phyloP scores from a whole-genome alignment of 768 basidiomycete species.

The Boletus edulis region DNA sequence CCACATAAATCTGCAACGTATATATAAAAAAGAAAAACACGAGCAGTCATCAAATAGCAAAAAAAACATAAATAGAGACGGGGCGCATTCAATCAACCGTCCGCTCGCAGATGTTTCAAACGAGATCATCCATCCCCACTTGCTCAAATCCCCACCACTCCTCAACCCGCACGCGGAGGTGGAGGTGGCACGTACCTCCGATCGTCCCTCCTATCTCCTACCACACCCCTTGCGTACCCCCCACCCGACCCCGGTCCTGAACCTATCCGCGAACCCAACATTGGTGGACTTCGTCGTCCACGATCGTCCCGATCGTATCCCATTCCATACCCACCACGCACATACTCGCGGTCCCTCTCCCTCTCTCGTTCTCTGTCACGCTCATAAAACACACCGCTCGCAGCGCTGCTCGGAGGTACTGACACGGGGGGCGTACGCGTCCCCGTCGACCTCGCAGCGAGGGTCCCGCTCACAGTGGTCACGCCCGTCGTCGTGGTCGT shows the following conservation, averaged over 20 bases:
- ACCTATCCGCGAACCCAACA: constrained; percentile 19
- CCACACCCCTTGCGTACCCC: constrained; percentile 17
- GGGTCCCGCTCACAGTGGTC: background rate
- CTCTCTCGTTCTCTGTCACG: constrained; percentile 1
- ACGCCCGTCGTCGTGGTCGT: constrained; percentile 2
- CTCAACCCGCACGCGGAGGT: constrained; percentile 15
- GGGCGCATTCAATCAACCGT: too few relatives aligned
- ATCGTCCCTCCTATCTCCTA: constrained; percentile 34
- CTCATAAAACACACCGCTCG: constrained; percentile 34
- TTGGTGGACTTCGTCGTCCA: constrained; percentile 28
- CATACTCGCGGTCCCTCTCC: constrained; percentile 37
- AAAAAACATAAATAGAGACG: too few relatives aligned
- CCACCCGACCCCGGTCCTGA: constrained; percentile 1
- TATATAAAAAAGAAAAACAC: too few relatives aligned
- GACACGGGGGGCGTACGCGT: constrained; percentile 21
- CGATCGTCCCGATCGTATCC: constrained; percentile 37
- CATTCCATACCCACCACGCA: constrained; percentile 26
- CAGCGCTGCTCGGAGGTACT: constrained; percentile 24
- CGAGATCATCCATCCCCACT: background rate
- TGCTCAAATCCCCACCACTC: background rate
- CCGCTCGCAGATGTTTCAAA: background rate
- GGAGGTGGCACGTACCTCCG: constrained; percentile 35
- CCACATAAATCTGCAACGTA: too few relatives aligned
- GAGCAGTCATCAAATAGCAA: too few relatives aligned
- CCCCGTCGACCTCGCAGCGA: constrained; percentile 8